Evolutionary conservation across 2,329 filamentous ascomycete genomes (phyloP), one percentile per base, ranked within the genome.

Genomic region (Trichoderma sp.): DNA sequence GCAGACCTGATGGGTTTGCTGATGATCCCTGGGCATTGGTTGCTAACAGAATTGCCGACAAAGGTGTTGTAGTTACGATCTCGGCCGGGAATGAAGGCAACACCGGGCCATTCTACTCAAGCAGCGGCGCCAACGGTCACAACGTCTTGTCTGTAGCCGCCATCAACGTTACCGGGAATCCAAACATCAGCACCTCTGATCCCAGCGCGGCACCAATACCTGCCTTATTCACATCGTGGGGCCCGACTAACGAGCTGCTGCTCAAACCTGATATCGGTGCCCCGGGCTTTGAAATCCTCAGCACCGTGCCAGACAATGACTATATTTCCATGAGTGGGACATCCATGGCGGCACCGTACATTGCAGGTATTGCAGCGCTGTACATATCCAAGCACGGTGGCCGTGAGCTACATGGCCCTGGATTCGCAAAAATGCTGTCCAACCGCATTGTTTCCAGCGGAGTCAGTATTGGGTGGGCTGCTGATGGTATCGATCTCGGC

Each of bases 261-360:
- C 76, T 85, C 63, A 85, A 84, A 71, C 84, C 84, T 5, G 81
- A 86, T 57, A 75, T 86, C 58, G 80, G 80, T 15, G 80, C 82
- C 0, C 84, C 84, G 1, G 84, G 84, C 13, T 80, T 80, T 59
- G 76, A 80, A 34, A 84, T 87, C 56, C 77, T 84, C 64, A 85
- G 82, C 52, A 86, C 84, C 2, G 82, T 80, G 53, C 78, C 81
- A 2, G 74, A 80, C 27, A 76, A 77, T 27, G 71, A 68, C 10
- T 87, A 84, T 69, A 79, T 79, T 15, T 76, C 83, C 7, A 76
- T 84, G 64, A 83, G 80, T 53, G 86, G 86, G 53, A 87, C 86
- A 0, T 86, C 84, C 1, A 87, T 88, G 85, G 82, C 85, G 1
- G 82, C 82, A 5, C 85, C 85, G 0, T 85, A 85, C 67, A 78